phyloP scores from a whole-genome alignment of 257 asterid species.

The Solanum rostratum region DNA sequence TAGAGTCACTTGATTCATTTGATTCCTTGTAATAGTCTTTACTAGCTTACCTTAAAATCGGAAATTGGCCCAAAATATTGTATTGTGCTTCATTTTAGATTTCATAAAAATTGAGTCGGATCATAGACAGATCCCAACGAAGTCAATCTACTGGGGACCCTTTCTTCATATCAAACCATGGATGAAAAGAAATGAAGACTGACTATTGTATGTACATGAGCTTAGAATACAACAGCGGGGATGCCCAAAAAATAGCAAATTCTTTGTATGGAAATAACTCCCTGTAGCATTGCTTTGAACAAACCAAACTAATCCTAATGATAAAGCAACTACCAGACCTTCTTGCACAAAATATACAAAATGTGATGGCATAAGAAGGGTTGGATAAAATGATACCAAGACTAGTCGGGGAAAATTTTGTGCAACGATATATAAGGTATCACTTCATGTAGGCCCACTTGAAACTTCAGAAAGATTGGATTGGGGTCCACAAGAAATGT shows the following conservation, averaged over 20 bases:
- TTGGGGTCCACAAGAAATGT: conserved; percentile 44
- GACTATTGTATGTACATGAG: neutral
- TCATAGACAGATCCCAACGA: no score
- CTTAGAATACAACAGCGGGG: neutral
- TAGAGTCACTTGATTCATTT: no score
- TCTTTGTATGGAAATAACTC: neutral
- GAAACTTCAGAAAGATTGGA: conserved; percentile 35
- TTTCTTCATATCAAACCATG: neutral
- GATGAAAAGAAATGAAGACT: neutral
- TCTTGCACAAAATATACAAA: neutral
- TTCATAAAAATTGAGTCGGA: no score
- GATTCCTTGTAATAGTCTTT: no score
- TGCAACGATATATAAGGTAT: neutral
- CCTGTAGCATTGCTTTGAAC: neutral
- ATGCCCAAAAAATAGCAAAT: neutral
- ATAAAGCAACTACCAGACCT: neutral
- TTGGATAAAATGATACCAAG: neutral
- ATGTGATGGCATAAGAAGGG: neutral
- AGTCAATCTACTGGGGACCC: neutral
- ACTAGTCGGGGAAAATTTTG: neutral
- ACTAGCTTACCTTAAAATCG: no score
- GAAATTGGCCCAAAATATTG: no score
- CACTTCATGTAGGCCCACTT: neutral
- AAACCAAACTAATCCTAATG: neutral
- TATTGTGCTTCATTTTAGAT: no score